Evolutionary conservation across 164 flowering plant species (phyloP).

Genomic region (Stephania cephalantha): DNA sequence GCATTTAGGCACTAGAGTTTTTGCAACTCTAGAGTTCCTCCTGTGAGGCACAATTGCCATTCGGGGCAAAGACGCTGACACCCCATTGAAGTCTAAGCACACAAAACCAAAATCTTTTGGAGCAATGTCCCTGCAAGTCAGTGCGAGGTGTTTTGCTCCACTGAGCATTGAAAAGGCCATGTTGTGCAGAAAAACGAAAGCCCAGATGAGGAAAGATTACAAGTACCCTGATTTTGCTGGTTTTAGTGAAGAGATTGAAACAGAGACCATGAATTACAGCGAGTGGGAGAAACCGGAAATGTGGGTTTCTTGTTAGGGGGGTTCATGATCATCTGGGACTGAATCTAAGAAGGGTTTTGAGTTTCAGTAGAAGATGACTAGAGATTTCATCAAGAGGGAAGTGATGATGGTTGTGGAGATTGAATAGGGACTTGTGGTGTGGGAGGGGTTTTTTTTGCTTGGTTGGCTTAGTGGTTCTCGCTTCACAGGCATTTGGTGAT

Average conservation of each 20-base stretch:
- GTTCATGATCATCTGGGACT: not conserved
- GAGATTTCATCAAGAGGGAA: not conserved
- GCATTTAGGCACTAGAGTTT: constrained; percentile 28
- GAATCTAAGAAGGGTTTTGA: not conserved
- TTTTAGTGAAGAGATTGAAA: not conserved
- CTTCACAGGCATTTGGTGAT: not conserved
- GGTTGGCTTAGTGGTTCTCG: not conserved
- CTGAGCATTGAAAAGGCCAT: constrained; percentile 68
- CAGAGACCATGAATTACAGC: not conserved
- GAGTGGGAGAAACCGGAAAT: too few species aligned
- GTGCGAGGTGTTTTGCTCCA: constrained; percentile 47
- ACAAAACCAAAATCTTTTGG: constrained; percentile 36
- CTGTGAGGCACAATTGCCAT: constrained; percentile 26
- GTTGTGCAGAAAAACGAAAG: constrained; percentile 6
- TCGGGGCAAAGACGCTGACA: constrained; percentile 8
- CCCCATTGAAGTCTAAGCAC: constrained; percentile 43
- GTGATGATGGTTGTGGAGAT: not conserved
- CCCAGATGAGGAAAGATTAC: constrained; percentile 9
- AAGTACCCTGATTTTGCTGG: not conserved
- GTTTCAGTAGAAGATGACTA: not conserved
- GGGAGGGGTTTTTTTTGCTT: not conserved
- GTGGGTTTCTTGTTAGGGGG: not conserved
- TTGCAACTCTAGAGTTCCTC: constrained; percentile 17
- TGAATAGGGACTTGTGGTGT: not conserved
- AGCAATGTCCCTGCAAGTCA: constrained; percentile 20